These are phyloP conservation scores for Iris pallida DNA, from an alignment of 116 monocot species.

Conservation along the genomic window DNA sequence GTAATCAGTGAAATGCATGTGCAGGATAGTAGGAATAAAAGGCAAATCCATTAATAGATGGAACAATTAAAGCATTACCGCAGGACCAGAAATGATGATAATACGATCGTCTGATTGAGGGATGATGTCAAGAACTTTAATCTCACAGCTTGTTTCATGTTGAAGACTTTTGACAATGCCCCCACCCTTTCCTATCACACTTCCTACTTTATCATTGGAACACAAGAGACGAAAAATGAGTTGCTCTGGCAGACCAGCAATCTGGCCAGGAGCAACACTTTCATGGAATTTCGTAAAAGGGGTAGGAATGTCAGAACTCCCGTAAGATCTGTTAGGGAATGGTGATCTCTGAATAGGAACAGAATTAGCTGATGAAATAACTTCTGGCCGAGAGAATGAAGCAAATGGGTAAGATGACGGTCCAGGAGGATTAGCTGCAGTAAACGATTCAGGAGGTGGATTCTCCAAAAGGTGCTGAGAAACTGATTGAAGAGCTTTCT, in stretches of 20 bases:
- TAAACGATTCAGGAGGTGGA: slow-evolving; percentile 56
- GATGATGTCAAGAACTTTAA: slow-evolving; percentile 59
- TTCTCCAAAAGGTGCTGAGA: slow-evolving; percentile 68
- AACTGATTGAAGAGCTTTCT: slow-evolving; percentile 69
- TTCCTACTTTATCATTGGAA: slow-evolving; percentile 75
- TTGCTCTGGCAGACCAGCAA: slow-evolving; percentile 43
- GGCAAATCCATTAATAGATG: not conserved
- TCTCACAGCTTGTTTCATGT: slow-evolving; percentile 83
- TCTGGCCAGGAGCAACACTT: slow-evolving; percentile 19
- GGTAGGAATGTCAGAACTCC: slow-evolving; percentile 37
- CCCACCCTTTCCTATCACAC: slow-evolving; percentile 89
- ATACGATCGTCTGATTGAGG: slow-evolving; percentile 73
- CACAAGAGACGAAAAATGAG: slow-evolving; percentile 72
- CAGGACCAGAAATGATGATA: slow-evolving; percentile 67
- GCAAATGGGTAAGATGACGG: slow-evolving; percentile 33
- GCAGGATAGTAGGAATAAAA: not conserved
- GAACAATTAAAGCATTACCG: slow-evolving; percentile 37
- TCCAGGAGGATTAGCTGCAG: slow-evolving; percentile 28
- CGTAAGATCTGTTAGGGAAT: slow-evolving; percentile 47
- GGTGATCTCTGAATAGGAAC: slow-evolving; percentile 37
- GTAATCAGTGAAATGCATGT: no score
- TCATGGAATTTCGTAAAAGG: slow-evolving; percentile 51
- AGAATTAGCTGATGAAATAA: slow-evolving; percentile 37
- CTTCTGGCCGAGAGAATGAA: slow-evolving; percentile 34
- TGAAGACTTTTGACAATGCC: slow-evolving; percentile 63